A percentile compares a stretch with the other conserved stretches of the same genome.
Conservation (phyloP, 768 basidiomycete genomes). For the Hericium erinaceus region DNA sequence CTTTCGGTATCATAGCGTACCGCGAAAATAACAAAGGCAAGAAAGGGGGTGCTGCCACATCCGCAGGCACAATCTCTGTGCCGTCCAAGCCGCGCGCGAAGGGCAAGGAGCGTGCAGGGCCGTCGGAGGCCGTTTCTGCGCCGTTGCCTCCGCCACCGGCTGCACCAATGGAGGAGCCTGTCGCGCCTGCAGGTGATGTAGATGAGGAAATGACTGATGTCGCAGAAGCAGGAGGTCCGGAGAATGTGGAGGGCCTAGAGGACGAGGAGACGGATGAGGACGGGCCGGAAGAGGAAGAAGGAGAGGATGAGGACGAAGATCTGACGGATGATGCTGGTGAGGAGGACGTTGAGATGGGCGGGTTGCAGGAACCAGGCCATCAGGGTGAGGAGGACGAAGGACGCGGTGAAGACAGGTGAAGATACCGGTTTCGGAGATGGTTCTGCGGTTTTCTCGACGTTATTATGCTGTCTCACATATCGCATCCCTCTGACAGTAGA, state of each 20-base stretch:
- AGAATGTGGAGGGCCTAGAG: conserved; percentile 8
- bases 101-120: conserved; percentile 7
- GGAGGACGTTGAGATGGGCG: conserved; percentile 18
- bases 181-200: conserved; percentile 17
- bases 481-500: too few relatives aligned
- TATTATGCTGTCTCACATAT: too few relatives aligned
- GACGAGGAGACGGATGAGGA: conserved; percentile 19
- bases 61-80: background rate
- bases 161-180: conserved; percentile 21
- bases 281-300: conserved; percentile 19
- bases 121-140: conserved; percentile 7
- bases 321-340: conserved; percentile 20
- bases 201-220: conserved; percentile 19
- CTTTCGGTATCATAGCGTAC: conserved; percentile 37
- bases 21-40: conserved; percentile 54
- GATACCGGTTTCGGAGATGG: too few relatives aligned
- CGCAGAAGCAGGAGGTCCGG: conserved; percentile 8
- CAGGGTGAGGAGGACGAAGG: background rate
- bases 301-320: conserved; percentile 24
- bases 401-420: too few relatives aligned
- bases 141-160: conserved; percentile 12
- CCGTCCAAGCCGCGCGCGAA: conserved; percentile 12
- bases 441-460: too few relatives aligned
- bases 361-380: background rate
- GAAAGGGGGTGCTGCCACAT: conserved; percentile 28